These are phyloP conservation scores for Berberis thunbergii DNA, from an alignment of 164 flowering plant species.

Conservation along the genomic window DNA sequence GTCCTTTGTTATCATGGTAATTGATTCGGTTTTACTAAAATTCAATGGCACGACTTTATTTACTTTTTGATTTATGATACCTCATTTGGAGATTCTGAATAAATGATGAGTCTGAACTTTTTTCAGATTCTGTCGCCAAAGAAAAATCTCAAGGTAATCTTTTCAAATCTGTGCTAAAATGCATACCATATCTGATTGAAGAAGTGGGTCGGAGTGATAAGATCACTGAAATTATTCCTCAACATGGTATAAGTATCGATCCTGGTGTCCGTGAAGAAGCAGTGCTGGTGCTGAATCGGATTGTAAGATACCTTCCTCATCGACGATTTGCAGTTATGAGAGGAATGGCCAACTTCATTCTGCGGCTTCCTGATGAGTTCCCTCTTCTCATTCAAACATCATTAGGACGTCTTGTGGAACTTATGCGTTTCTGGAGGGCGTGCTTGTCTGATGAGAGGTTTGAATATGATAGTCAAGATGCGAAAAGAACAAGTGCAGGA, in stretches of 20 bases:
- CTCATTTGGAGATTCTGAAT: constrained; percentile 1
- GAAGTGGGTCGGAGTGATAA: constrained; percentile 96
- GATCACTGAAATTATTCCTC: constrained; percentile 94
- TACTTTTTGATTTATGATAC: background rate
- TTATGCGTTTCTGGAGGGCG: constrained; percentile 94
- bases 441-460: constrained; percentile 65
- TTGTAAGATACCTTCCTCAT: constrained; percentile 79
- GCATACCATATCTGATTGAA: constrained; percentile 93
- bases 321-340: constrained; percentile 96
- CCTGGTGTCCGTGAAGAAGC: constrained; percentile 99
- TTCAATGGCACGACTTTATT: background rate
- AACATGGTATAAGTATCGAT: constrained; percentile 95
- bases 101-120: background rate
- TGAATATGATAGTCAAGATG: constrained; percentile 37
- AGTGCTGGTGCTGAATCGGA: constrained; percentile 81
- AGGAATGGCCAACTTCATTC: constrained; percentile 93
- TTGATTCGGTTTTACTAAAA: background rate
- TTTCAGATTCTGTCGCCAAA: constrained; percentile 80
- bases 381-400: constrained; percentile 98
- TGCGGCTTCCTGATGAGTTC: constrained; percentile 85
- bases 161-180: constrained; percentile 89
- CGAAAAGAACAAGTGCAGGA: constrained; percentile 29
- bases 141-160: constrained; percentile 95
- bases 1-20: background rate
- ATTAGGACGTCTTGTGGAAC: constrained; percentile 84